Conservation (phyloP, 345 rosid species). For the Conringia planisiliqua region DNA sequence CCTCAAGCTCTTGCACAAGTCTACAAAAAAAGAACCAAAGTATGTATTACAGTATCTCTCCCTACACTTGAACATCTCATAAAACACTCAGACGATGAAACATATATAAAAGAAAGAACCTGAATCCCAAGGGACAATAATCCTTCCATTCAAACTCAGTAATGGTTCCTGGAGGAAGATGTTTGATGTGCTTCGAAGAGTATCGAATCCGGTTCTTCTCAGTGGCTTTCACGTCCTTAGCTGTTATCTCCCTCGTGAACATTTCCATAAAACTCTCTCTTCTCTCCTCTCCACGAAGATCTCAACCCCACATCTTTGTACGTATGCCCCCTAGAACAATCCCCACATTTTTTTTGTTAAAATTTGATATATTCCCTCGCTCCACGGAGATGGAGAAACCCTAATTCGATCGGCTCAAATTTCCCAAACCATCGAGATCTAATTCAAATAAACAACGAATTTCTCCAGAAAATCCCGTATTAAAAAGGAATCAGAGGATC, state of each 20-base stretch:
- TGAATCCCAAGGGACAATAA: slow-evolving; percentile 56
- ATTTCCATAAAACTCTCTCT: slow-evolving; percentile 11
- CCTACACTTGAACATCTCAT: neutral
- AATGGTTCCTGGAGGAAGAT: slow-evolving; percentile 31
- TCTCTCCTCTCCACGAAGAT: neutral
- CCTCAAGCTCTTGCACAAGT: slow-evolving; percentile 42
- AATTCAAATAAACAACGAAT: neutral
- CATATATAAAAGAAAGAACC: slow-evolving; percentile 22
- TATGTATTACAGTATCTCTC: neutral
- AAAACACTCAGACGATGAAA: neutral
- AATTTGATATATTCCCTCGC: no score
- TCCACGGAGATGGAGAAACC: no score
- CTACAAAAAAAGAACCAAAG: slow-evolving; percentile 22
- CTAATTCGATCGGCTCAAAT: no score
- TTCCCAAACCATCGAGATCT: neutral
- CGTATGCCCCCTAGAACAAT: neutral
- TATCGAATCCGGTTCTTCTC: slow-evolving; percentile 34
- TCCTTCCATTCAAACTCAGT: slow-evolving; percentile 50
- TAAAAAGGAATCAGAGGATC: neutral
- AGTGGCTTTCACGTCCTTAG: slow-evolving; percentile 32
- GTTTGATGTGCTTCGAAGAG: slow-evolving; percentile 25
- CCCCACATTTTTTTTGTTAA: no score
- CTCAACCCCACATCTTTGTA: slow-evolving; percentile 6
- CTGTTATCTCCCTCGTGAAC: slow-evolving; percentile 29
- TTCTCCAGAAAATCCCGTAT: neutral